A percentile compares a stretch with the other conserved stretches of the same genome.
These are phyloP conservation scores for Persicaria tinctoria DNA, from an alignment of 148 eudicot genomes.

Conservation along the genomic window DNA sequence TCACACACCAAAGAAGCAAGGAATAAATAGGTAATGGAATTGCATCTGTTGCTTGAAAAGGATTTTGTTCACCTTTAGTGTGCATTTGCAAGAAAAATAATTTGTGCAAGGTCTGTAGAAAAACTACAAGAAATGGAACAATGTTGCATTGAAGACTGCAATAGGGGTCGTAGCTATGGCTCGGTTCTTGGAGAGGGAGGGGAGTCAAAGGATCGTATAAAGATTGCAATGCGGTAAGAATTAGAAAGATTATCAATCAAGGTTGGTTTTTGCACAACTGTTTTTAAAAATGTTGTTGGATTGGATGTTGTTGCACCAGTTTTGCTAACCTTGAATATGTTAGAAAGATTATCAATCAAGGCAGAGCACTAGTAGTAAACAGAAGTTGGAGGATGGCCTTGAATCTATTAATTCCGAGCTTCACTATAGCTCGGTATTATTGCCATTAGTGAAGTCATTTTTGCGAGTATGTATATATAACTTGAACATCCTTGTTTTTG, in stretches of 20 bases:
- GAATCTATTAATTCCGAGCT: constrained; percentile 39
- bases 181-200: constrained; percentile 42
- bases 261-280: constrained; percentile 37
- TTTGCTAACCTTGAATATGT: constrained; percentile 58
- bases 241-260: constrained; percentile 57
- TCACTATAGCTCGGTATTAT: constrained; percentile 57
- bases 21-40: constrained; percentile 57
- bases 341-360: constrained; percentile 44
- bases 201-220: constrained; percentile 60
- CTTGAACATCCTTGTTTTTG: not conserved
- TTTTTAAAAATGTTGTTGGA: not conserved
- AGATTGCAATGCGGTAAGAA: constrained; percentile 22
- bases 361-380: constrained; percentile 44
- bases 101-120: too few species aligned
- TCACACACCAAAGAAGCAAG: constrained; percentile 51
- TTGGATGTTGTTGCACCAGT: not conserved
- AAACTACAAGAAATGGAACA: constrained; percentile 50
- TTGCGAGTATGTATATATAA: constrained; percentile 54
- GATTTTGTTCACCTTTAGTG: constrained; percentile 62
- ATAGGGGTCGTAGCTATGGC: too few species aligned
- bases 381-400: constrained; percentile 67
- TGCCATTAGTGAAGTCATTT: constrained; percentile 72
- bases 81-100: constrained; percentile 78
- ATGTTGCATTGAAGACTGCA: constrained; percentile 54
- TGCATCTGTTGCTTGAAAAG: constrained; percentile 55